phyloP scores from a whole-genome alignment of 2,329 filamentous ascomycete genomes.

The Ascomycota sp. region DNA sequence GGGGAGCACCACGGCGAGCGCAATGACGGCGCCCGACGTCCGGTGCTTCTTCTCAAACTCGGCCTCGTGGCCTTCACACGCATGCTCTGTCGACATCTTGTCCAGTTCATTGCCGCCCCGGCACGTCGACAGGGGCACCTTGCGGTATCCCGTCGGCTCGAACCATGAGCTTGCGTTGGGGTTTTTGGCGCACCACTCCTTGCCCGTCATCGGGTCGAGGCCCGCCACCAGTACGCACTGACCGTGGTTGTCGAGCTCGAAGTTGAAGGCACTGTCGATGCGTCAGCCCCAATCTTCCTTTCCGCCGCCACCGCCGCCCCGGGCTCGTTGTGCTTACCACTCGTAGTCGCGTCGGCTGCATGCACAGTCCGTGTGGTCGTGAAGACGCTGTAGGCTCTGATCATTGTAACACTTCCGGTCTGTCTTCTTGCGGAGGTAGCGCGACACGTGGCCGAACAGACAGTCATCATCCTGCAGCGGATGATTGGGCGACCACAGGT shows the following conservation, averaged over 20 bases:
- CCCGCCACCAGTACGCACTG: conserved; percentile 62
- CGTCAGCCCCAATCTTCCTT: not conserved
- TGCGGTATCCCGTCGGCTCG: conserved; percentile 71
- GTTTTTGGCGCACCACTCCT: conserved; percentile 34
- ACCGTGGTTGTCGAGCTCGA: conserved; percentile 55
- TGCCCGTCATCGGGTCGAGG: conserved; percentile 33
- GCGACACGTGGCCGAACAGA: conserved; percentile 75
- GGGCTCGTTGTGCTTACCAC: conserved; percentile 39
- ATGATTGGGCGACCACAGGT: conserved; percentile 73
- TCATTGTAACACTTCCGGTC: conserved; percentile 67
- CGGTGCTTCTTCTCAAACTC: conserved; percentile 57
- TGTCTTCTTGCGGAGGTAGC: conserved; percentile 81
- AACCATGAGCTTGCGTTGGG: conserved; percentile 59
- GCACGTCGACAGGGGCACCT: conserved; percentile 79
- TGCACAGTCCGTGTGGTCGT: conserved; percentile 57
- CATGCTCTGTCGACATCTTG: conserved; percentile 29
- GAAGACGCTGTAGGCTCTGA: conserved; percentile 46
- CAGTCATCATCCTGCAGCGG: conserved; percentile 61
- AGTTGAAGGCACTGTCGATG: conserved; percentile 67
- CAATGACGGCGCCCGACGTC: conserved; percentile 52
- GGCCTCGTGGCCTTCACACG: conserved; percentile 62
- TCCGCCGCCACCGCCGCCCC: too few relatives aligned
- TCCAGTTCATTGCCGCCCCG: conserved; percentile 55
- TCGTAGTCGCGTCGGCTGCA: conserved; percentile 80
- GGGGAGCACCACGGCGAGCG: conserved; percentile 68